Percentiles rank a stretch among this genome's conserved stretches.
Conservation (phyloP, 768 basidiomycete species). For the Boletales sp. region DNA sequence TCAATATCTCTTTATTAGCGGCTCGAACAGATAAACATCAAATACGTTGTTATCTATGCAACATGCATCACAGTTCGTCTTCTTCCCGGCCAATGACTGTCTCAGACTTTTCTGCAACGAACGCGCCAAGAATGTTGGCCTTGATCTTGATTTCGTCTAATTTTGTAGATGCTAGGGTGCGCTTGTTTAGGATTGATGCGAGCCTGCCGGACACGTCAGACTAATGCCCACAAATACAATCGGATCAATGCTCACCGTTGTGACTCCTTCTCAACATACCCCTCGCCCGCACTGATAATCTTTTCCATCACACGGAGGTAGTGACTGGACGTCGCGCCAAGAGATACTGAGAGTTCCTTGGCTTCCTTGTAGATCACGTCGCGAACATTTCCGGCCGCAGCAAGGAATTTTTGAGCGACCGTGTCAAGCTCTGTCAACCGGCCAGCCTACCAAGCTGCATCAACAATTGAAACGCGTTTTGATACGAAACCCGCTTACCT, state of each 20-base stretch:
- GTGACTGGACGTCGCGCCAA: constrained; percentile 59
- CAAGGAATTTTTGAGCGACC: constrained; percentile 73
- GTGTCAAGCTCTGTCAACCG: constrained; percentile 73
- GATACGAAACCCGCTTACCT: constrained; percentile 36
- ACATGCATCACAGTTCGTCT: constrained; percentile 41
- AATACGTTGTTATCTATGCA: not conserved
- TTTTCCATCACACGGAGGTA: constrained; percentile 93
- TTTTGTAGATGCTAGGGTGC: constrained; percentile 71
- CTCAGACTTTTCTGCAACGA: constrained; percentile 39
- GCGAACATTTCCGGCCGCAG: constrained; percentile 52
- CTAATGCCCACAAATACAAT: not conserved
- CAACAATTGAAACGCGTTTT: not conserved
- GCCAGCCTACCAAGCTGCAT: constrained; percentile 58
- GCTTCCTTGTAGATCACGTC: constrained; percentile 67
- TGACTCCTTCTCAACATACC: constrained; percentile 82
- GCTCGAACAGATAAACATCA: constrained; percentile 15
- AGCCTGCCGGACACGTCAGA: constrained; percentile 45
- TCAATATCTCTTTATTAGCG: constrained; percentile 15
- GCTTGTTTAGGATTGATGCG: constrained; percentile 71
- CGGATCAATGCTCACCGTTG: constrained; percentile 55
- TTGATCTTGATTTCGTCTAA: constrained; percentile 93
- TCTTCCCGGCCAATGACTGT: constrained; percentile 28
- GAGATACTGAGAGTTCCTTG: constrained; percentile 40
- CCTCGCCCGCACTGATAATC: constrained; percentile 62
- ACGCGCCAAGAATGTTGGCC: constrained; percentile 76